These are phyloP conservation scores for Pythium rhizo-oryzae DNA, from an alignment of 352 stramenopile species.

Conservation along the genomic window DNA sequence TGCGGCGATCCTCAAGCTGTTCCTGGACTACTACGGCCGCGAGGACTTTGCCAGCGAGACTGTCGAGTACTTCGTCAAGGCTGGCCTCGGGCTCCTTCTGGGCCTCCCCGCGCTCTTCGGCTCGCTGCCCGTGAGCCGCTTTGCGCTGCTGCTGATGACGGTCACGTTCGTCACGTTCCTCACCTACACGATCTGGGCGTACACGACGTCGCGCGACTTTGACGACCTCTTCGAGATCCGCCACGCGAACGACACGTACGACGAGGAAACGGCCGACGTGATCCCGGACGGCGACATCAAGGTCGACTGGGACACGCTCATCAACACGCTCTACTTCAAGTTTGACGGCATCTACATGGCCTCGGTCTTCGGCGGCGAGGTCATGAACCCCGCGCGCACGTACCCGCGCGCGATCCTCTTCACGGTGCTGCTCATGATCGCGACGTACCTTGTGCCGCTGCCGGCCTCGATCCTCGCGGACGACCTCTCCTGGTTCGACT, in stretches of 20 bases:
- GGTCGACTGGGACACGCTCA: conserved; percentile 65
- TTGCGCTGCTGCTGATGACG: conserved; percentile 34
- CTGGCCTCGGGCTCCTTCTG: conserved; percentile 32
- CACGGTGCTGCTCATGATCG: conserved; percentile 60
- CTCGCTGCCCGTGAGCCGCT: conserved; percentile 35
- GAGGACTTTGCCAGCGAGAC: conserved; percentile 31
- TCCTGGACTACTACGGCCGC: conserved; percentile 38
- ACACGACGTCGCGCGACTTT: conserved; percentile 50
- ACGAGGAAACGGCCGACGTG: conserved; percentile 30
- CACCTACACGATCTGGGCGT: conserved; percentile 57
- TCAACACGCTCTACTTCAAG: conserved; percentile 95
- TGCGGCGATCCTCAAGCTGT: conserved; percentile 42
- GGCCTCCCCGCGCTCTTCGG: conserved; percentile 41
- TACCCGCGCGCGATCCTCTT: conserved; percentile 84
- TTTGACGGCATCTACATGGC: conserved; percentile 91
- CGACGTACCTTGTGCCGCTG: conserved; percentile 87
- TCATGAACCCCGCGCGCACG: conserved; percentile 68
- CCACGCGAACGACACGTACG: conserved; percentile 40
- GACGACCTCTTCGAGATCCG: conserved; percentile 92
- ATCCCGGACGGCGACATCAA: conserved; percentile 19
- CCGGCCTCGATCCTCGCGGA: conserved; percentile 77
- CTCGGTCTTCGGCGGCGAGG: conserved; percentile 86
- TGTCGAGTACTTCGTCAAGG: conserved; percentile 39
- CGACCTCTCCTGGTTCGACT: conserved; percentile 74
- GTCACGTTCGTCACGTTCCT: conserved; percentile 86